Conservation (phyloP, 2,329 filamentous ascomycete genomes). For the Cercospora sp. region DNA sequence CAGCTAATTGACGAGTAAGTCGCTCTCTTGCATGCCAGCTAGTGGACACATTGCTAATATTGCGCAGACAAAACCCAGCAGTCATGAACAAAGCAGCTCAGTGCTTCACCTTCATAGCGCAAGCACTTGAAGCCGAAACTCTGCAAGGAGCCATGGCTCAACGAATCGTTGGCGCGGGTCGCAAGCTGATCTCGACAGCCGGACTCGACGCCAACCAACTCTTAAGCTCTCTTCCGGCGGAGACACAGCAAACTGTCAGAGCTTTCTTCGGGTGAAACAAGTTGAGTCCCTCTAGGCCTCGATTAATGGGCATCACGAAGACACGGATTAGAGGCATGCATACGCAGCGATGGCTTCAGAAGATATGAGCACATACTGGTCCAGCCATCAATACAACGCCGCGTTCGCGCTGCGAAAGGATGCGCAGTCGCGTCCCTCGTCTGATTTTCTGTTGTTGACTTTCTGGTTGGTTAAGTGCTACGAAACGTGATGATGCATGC, state of each 20-base stretch:
- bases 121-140: slow-evolving; percentile 88
- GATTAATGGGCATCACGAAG: neutral
- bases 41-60: slow-evolving; percentile 15
- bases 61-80: slow-evolving; percentile 76
- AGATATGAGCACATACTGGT: neutral
- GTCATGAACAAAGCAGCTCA: slow-evolving; percentile 76
- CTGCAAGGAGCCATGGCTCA: slow-evolving; percentile 80
- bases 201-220: slow-evolving; percentile 75
- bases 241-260: slow-evolving; percentile 67
- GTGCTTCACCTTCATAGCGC: slow-evolving; percentile 80
- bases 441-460: neutral
- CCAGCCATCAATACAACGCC: neutral
- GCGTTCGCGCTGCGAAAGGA: neutral
- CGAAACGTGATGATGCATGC: neutral
- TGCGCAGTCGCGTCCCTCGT: neutral
- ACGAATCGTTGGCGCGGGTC: slow-evolving; percentile 74
- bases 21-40: neutral
- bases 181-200: slow-evolving; percentile 71
- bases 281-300: neutral
- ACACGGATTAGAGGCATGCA: neutral
- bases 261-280: slow-evolving; percentile 40
- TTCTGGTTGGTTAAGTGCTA: neutral
- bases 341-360: neutral
- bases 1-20: slow-evolving; percentile 94
- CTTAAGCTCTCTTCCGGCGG: slow-evolving; percentile 71